Base-by-base conservation (phyloP, 2,329 filamentous ascomycete species). In the Cucurbitaria berberidis region DNA sequence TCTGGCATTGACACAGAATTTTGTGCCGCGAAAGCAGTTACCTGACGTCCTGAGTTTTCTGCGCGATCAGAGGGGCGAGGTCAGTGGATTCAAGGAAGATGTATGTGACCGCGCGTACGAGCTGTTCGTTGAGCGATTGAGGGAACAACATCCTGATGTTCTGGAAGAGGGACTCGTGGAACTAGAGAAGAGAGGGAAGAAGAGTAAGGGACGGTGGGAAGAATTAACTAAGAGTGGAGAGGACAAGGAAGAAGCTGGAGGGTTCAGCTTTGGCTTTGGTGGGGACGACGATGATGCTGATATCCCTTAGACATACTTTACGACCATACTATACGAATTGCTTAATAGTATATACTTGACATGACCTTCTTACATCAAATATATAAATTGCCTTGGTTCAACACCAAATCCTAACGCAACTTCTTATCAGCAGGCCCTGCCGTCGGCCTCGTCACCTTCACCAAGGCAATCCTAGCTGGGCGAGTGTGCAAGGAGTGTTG, bases 1-100 rank as follows among this genome's bases (percentile, higher is more conserved):
- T 38, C 89, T 98, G 59, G 95, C 93, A 3, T 82, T 98, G 60
- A 98, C 93, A 7, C 93, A 98, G 73, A 98, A 98, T 72, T 97
- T 98, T 70, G 90, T 98, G 11, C 93, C 95, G 0, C 75, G 77
- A 34, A 86, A 86, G 3, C 89, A 93, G 66, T 76, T 97, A 1
- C 80, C 83, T 0, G 86, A 91, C 38, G 92, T 92, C 0, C 74
- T 98, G 46, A 84, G 84, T 1, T 98, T 98, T 65, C 75, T 98
- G 65, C 84, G 84, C 45, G 88, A 96, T 71, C 92, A 91, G 74
- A 78, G 89, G 2, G 89, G 93, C 53, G 92, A 96, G 69, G 87
- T 97, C 1, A 95, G 90, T 21, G 93, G 95, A 0, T 98, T 98
- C 71, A 84, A 83, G 43, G 85, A 85, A 27, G 83, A 87, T 13